phyloP scores from a whole-genome alignment of 2,329 filamentous ascomycete genomes.

The Boeremia exigua region DNA sequence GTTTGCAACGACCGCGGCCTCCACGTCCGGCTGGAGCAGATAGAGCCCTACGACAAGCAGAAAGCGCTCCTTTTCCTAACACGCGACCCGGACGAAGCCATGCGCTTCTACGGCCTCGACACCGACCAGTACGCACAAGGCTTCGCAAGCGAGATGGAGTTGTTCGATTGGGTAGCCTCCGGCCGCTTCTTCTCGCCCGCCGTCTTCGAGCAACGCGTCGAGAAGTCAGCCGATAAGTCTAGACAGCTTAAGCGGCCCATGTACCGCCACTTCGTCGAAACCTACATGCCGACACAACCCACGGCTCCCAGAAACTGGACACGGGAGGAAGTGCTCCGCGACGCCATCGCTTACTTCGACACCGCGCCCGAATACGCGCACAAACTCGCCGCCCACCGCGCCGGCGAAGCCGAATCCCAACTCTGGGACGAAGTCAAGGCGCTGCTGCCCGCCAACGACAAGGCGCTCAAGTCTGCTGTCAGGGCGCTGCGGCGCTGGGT shows the following conservation, averaged over 20 bases:
- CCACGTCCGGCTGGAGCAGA: slow-evolving; percentile 70
- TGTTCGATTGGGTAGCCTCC: slow-evolving; percentile 67
- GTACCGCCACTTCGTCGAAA: slow-evolving; percentile 67
- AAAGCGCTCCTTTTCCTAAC: slow-evolving; percentile 67
- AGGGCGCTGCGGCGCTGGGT: slow-evolving; percentile 47
- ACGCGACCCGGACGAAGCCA: slow-evolving; percentile 59
- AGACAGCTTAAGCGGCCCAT: slow-evolving; percentile 62
- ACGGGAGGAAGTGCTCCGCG: slow-evolving; percentile 57
- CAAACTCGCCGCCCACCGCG: slow-evolving; percentile 48
- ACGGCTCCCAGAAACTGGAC: slow-evolving; percentile 39
- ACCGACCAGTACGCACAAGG: slow-evolving; percentile 57
- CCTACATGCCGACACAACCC: slow-evolving; percentile 65
- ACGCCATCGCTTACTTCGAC: slow-evolving; percentile 62
- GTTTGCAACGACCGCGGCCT: slow-evolving; percentile 69
- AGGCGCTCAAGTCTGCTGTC: slow-evolving; percentile 30
- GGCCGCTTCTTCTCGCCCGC: slow-evolving; percentile 65
- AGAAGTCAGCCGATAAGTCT: slow-evolving; percentile 61
- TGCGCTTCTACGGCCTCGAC: slow-evolving; percentile 69
- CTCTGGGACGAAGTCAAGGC: slow-evolving; percentile 57
- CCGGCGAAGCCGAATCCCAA: slow-evolving; percentile 43
- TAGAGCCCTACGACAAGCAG: slow-evolving; percentile 66
- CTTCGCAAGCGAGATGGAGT: slow-evolving; percentile 61
- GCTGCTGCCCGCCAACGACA: slow-evolving; percentile 31
- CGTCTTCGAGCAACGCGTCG: slow-evolving; percentile 39
- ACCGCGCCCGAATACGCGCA: slow-evolving; percentile 54